These are phyloP conservation scores for Epichloe scottii DNA, from an alignment of 2,329 filamentous ascomycete species.

Conservation along the genomic window DNA sequence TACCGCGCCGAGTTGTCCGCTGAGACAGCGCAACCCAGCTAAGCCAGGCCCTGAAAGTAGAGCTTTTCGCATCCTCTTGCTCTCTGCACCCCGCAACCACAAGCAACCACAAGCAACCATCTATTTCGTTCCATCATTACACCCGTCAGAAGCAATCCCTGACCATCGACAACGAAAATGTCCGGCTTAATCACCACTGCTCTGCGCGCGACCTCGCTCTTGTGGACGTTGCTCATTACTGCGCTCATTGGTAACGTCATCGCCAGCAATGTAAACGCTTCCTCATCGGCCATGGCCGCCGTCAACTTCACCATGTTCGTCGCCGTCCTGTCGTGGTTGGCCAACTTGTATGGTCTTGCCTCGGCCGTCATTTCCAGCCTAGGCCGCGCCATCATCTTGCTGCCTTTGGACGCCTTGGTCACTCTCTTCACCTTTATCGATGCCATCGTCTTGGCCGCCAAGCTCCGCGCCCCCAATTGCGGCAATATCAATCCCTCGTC, in stretches of 20 bases:
- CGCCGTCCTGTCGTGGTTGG: constrained; percentile 51
- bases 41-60: neutral
- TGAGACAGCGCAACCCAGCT: neutral
- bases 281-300: constrained; percentile 29
- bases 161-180: constrained; percentile 9
- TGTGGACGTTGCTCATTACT: constrained; percentile 40
- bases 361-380: constrained; percentile 41
- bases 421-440: constrained; percentile 58
- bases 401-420: constrained; percentile 45
- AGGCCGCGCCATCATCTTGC: constrained; percentile 37
- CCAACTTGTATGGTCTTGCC: constrained; percentile 48
- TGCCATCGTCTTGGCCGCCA: constrained; percentile 57
- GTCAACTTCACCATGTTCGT: constrained; percentile 61
- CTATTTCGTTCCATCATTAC: neutral
- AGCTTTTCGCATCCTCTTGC: neutral
- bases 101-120: neutral
- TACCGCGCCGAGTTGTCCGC: neutral
- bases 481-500: constrained; percentile 29
- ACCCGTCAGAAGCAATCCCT: neutral
- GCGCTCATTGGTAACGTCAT: constrained; percentile 48
- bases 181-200: constrained; percentile 29
- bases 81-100: neutral
- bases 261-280: constrained; percentile 32
- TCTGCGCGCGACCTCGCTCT: constrained; percentile 36
- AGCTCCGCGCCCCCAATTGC: constrained; percentile 58